Percentiles rank a stretch among this genome's conserved stretches.
These are phyloP conservation scores for Rhypophila decipiens DNA, from an alignment of 495 filamentous ascomycete genomes.

Conservation along the genomic window DNA sequence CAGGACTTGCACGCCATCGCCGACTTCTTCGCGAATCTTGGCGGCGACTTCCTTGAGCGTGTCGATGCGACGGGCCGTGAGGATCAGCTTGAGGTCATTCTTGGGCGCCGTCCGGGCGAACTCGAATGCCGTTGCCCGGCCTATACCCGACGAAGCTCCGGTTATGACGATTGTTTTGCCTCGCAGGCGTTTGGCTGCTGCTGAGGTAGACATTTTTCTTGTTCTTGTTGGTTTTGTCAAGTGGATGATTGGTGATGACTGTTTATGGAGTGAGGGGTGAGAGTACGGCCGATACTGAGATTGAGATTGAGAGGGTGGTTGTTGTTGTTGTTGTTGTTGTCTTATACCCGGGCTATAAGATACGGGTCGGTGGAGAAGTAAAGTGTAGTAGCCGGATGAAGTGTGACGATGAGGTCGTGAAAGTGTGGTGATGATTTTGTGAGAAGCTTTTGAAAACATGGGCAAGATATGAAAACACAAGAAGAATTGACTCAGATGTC, in stretches of 20 bases:
- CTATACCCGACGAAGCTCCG: constrained; percentile 91
- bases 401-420: neutral
- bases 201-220: constrained; percentile 56
- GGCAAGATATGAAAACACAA: neutral
- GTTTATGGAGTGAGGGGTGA: neutral
- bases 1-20: constrained; percentile 72
- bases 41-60: constrained; percentile 66
- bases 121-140: constrained; percentile 76
- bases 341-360: too few species aligned
- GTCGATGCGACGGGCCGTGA: constrained; percentile 82
- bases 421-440: neutral
- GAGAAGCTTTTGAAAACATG: neutral
- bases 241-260: neutral
- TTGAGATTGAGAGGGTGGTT: too few species aligned
- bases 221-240: constrained; percentile 2
- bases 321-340: too few species aligned
- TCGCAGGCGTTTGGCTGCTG: constrained; percentile 77
- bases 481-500: neutral
- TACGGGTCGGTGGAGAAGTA: neutral
- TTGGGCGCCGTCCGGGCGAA: constrained; percentile 83
- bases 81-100: constrained; percentile 67
- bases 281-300: neutral
- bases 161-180: constrained; percentile 94
- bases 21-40: constrained; percentile 73
- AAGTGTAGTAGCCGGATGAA: neutral